Evolutionary conservation across 371 early-diverging fungal genomes (phyloP), one percentile per base, ranked within the genome.

Genomic region (Actinomortierella ambigua): DNA sequence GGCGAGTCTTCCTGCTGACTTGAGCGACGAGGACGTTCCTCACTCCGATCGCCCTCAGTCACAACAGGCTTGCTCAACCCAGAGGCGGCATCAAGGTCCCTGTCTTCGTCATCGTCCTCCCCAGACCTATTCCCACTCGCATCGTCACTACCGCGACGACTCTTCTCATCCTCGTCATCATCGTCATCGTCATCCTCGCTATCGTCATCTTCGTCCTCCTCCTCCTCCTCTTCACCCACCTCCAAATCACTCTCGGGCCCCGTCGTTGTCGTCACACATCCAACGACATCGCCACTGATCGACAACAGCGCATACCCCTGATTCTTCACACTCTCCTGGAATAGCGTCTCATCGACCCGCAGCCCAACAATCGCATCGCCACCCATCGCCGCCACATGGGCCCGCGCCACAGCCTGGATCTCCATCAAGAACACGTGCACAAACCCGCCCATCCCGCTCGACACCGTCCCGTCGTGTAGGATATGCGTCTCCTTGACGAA

Each of bases 401-500:
- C 82, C 14, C 86, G 56, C 17, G 81, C 80, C 24, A 90, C 79
- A 0, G 89, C 85, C 51, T 85, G 77, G 24, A 88, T 76, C 61
- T 90, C 91, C 28, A 77, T 71, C 75, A 86, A 50, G 50, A 89
- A 87, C 18, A 67, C 65, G 20, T 86, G 83, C 48, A 86, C 81
- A 76, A 91, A 92, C 3, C 75, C 79, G 17, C 84, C 86, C 63
- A 81, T 69, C 11, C 81, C 83, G 20, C 79, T 65, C 8, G 81
- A 76, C 2, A 76, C 80, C 26, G 76, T 80, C 48, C 67, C 34
- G 48, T 84, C 86, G 51, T 80, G 81, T 23, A 76, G 49, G 49
- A 86, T 77, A 34, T 80, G 81, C 2, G 83, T 76, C 59, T 92
- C 92, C 50, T 90, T 89, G 41, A 92, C 85, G 67, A 92, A 92